Conservation (phyloP, 805 yeast genomes). For the Saturnispora zaruensis region DNA sequence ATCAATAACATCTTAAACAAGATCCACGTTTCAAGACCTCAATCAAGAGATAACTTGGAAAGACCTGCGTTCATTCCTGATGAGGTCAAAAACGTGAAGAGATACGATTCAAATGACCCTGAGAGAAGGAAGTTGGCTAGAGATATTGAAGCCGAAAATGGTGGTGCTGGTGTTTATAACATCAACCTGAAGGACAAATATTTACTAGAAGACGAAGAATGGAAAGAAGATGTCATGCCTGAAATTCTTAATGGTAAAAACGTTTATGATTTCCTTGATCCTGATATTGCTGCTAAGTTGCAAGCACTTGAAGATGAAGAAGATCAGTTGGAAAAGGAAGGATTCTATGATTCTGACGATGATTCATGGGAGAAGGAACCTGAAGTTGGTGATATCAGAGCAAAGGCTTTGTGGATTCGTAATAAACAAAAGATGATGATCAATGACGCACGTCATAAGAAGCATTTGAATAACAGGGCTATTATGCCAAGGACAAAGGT, state of each 20-base stretch:
- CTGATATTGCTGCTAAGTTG: conserved; percentile 87
- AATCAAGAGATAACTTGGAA: conserved; percentile 74
- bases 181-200: conserved; percentile 89
- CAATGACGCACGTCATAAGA: conserved; percentile 77
- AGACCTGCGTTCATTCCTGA: conserved; percentile 83
- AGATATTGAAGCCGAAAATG: conserved; percentile 88
- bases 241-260: conserved; percentile 94
- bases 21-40: conserved; percentile 90
- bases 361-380: conserved; percentile 52
- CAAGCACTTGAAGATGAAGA: conserved; percentile 96
- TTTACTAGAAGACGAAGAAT: conserved; percentile 86
- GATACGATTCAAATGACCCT: conserved; percentile 75
- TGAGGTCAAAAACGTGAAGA: conserved; percentile 46
- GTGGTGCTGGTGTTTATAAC: conserved; percentile 98
- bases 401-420: conserved; percentile 93
- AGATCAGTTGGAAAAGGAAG: conserved; percentile 85
- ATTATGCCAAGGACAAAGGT: conserved; percentile 86
- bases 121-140: conserved; percentile 72
- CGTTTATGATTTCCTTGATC: conserved; percentile 94
- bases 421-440: conserved; percentile 91
- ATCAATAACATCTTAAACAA: conserved; percentile 84
- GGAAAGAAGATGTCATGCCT: conserved; percentile 98
- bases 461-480: conserved; percentile 77
- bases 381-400: conserved; percentile 59
- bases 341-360: conserved; percentile 87